phyloP scores from a whole-genome alignment of 371 early-diverging fungal genomes.

The Capniomyces stellatus region DNA sequence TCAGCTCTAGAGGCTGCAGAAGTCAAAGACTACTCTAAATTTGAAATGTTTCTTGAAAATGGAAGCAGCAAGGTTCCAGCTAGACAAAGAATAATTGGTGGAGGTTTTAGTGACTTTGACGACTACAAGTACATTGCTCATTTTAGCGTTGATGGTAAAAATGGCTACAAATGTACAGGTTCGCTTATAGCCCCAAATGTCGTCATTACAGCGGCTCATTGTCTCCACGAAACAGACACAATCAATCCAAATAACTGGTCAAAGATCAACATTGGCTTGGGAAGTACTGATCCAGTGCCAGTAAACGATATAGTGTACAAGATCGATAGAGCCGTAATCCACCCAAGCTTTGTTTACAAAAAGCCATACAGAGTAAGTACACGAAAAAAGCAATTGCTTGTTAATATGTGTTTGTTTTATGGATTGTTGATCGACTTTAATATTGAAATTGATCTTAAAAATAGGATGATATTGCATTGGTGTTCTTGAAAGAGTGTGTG shows the following conservation, averaged over 20 bases:
- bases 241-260: not conserved
- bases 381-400: not conserved
- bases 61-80: too few relatives aligned
- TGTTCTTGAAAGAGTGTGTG: conserved; percentile 1
- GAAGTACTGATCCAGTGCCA: not conserved
- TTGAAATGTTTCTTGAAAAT: too few relatives aligned
- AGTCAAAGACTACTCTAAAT: too few relatives aligned
- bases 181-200: conserved; percentile 17
- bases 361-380: not conserved
- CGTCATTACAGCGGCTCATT: conserved; percentile 21
- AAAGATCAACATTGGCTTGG: not conserved
- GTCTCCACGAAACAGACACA: conserved; percentile 3
- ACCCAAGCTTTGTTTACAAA: not conserved
- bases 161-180: conserved; percentile 13
- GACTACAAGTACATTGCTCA: conserved; percentile 9
- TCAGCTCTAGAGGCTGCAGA: too few relatives aligned
- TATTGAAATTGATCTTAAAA: not conserved
- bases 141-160: not conserved
- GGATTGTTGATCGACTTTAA: not conserved
- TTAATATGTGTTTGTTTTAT: not conserved
- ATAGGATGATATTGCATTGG: conserved; percentile 1
- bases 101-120: not conserved
- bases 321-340: not conserved
- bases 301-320: not conserved
- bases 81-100: not conserved